A percentile compares a stretch with the other conserved stretches of the same genome.
Evolutionary conservation across 2,329 filamentous ascomycete species (phyloP).

Genomic region (Blastomyces parvus): DNA sequence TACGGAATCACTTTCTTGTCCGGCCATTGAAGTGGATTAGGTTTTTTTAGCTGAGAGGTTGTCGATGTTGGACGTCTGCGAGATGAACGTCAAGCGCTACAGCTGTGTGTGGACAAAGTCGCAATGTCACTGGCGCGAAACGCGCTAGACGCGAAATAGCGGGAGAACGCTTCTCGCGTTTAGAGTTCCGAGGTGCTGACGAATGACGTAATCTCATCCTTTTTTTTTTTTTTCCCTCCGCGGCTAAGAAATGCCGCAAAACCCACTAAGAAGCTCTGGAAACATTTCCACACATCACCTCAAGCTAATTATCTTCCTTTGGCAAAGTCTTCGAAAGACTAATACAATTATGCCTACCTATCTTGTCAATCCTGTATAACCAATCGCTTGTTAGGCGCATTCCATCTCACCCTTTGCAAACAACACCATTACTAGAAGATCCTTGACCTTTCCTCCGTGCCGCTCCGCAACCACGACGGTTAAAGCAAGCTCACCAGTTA

Average conservation of each 20-base stretch:
- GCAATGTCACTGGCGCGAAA: not conserved
- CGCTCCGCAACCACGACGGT: not conserved
- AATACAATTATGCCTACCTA: not conserved
- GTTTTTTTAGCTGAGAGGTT: not conserved
- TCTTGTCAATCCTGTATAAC: not conserved
- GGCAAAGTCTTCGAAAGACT: not conserved
- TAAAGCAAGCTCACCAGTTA: not conserved
- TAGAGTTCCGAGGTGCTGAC: constrained; percentile 16
- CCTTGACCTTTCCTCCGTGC: not conserved
- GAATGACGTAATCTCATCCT: not conserved
- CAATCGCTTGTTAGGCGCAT: not conserved
- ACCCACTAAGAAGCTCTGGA: not conserved
- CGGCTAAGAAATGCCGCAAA: not conserved
- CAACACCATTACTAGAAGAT: not conserved
- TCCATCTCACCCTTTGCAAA: not conserved
- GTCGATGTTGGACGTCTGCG: not conserved
- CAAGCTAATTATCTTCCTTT: not conserved
- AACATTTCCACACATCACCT: not conserved
- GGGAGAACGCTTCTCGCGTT: not conserved
- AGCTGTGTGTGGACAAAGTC: not conserved
- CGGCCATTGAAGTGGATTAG: constrained; percentile 10
- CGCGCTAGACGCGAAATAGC: not conserved
- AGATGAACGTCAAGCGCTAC: too few relatives aligned
- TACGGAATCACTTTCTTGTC: constrained; percentile 25
- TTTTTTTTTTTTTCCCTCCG: not conserved